Percentiles rank a stretch among this genome's conserved stretches.
phyloP scores from a whole-genome alignment of 257 asterid genomes.

The Ballota nigra region DNA sequence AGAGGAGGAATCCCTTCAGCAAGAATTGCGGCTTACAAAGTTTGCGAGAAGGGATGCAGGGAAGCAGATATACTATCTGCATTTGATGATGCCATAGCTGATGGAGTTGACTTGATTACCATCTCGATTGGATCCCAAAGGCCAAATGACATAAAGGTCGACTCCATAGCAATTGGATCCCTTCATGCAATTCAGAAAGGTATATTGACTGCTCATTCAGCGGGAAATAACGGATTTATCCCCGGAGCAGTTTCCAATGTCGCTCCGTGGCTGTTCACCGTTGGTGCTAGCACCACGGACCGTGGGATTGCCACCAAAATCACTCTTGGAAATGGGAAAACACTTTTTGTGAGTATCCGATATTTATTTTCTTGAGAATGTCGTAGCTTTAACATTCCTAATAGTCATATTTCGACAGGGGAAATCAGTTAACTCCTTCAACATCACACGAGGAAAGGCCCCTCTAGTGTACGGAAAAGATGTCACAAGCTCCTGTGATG shows the following conservation, averaged over 20 bases:
- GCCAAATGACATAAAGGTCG: neutral
- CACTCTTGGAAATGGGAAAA: conserved; percentile 32
- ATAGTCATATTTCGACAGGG: conserved; percentile 24
- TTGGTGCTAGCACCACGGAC: conserved; percentile 38
- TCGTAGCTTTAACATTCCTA: neutral
- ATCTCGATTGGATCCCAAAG: conserved; percentile 28
- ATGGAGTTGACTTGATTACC: conserved; percentile 34
- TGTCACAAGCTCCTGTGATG: conserved; percentile 20
- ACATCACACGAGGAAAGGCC: conserved; percentile 24
- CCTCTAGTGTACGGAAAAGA: conserved; percentile 30
- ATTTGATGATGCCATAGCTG: conserved; percentile 36
- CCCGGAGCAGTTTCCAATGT: conserved; percentile 8
- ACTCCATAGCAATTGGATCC: conserved; percentile 33
- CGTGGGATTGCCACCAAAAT: conserved; percentile 34
- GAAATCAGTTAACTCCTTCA: conserved; percentile 29
- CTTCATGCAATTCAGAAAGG: conserved; percentile 37
- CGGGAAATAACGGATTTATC: conserved; percentile 29
- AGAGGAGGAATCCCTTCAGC: conserved; percentile 45
- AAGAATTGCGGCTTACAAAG: conserved; percentile 36
- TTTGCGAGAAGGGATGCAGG: conserved; percentile 21
- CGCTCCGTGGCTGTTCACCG: conserved; percentile 46
- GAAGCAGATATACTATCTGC: conserved; percentile 25
- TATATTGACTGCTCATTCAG: conserved; percentile 34
- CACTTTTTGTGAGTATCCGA: no score
- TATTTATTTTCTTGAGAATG: no score